phyloP scores from a whole-genome alignment of 1,284 basidiomycete species.

The Amylostereum areolatum region DNA sequence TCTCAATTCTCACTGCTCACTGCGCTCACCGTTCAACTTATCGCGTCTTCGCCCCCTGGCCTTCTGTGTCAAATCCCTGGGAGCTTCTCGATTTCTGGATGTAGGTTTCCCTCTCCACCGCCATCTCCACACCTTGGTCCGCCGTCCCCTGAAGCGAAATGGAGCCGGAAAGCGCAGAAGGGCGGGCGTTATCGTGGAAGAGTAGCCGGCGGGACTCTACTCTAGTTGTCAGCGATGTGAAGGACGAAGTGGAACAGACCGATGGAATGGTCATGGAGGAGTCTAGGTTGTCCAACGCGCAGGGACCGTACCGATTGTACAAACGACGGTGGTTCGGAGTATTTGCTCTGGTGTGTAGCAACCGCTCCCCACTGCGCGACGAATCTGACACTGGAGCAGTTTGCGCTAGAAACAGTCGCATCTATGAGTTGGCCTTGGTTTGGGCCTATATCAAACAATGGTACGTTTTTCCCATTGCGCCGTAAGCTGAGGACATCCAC shows the following conservation, averaged over 20 bases:
- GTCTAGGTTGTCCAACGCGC: too few species aligned
- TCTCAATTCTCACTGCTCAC: too few species aligned
- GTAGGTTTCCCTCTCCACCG: too few species aligned
- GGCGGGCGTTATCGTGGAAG: too few species aligned
- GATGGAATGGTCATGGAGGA: neutral
- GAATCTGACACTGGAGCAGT: constrained; percentile 27
- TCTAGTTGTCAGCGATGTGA: neutral
- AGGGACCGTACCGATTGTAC: constrained; percentile 50
- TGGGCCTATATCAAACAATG: constrained; percentile 65
- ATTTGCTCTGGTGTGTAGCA: constrained; percentile 45
- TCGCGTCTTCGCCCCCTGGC: too few species aligned
- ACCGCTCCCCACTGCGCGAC: neutral
- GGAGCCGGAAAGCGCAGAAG: too few species aligned
- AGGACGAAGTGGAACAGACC: neutral
- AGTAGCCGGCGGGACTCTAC: neutral
- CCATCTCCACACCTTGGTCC: too few species aligned
- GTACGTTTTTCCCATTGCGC: constrained; percentile 28
- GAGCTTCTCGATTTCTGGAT: too few species aligned
- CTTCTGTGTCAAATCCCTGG: too few species aligned
- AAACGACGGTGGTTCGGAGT: constrained; percentile 61
- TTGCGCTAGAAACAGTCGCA: constrained; percentile 51
- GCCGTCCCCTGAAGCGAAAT: too few species aligned
- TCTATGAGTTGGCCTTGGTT: constrained; percentile 71
- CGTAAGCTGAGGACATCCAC: neutral
- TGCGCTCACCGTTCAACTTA: too few species aligned